Percentiles rank a stretch among this genome's conserved stretches.
These are phyloP conservation scores for Pythium rhizo-oryzae DNA, from an alignment of 352 stramenopile species.

Conservation along the genomic window DNA sequence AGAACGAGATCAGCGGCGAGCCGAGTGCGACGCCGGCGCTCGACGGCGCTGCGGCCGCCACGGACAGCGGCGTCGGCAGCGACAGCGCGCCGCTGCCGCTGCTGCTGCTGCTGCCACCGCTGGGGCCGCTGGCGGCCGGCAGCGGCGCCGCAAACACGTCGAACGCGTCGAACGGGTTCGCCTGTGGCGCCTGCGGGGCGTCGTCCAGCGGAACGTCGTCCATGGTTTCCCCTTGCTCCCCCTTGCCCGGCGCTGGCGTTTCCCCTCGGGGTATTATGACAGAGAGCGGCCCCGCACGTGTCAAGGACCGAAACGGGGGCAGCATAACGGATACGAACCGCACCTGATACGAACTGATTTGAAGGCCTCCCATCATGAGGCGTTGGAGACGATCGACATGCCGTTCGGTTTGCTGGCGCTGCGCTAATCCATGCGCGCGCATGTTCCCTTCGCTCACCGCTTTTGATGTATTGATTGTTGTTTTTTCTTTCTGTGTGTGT, in stretches of 20 bases:
- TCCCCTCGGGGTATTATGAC: neutral
- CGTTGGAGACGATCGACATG: neutral
- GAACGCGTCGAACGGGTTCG: constrained; percentile 26
- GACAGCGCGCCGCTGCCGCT: neutral
- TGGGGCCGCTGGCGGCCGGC: no score
- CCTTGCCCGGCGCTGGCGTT: constrained; percentile 6
- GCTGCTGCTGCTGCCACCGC: no score
- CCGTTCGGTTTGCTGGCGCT: no score
- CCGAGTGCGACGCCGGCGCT: constrained; percentile 8
- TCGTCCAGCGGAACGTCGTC: constrained; percentile 18
- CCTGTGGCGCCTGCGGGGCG: no score
- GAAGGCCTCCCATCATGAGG: no score
- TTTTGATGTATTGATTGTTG: constrained; percentile 6
- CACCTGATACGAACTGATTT: constrained; percentile 1
- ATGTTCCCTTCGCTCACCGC: no score
- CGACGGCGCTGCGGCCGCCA: neutral
- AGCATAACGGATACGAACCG: neutral
- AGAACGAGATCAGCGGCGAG: constrained; percentile 33
- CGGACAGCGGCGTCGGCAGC: neutral
- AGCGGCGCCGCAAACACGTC: constrained; percentile 15
- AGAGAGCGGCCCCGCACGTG: constrained; percentile 1
- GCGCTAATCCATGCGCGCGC: no score
- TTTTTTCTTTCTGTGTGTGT: constrained; percentile 6
- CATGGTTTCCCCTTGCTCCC: constrained; percentile 9
- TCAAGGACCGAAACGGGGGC: neutral